Evolutionary conservation across 1,139 yeast genomes (phyloP).

Genomic region (Eremothecium cymbalariae): DNA sequence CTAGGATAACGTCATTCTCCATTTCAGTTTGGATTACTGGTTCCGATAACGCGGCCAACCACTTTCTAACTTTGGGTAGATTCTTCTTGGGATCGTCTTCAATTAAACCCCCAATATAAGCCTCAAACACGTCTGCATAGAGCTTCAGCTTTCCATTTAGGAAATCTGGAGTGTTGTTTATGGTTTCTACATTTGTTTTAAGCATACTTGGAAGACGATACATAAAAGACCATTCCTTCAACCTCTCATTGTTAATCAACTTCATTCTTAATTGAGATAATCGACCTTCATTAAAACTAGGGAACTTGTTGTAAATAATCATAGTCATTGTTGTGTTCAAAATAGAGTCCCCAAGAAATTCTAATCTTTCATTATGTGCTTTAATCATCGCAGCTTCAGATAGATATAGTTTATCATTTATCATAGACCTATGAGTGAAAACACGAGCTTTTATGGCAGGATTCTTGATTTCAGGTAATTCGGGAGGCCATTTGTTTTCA

Average conservation of each 20-base stretch:
- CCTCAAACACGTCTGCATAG: constrained; percentile 58
- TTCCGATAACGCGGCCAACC: constrained; percentile 51
- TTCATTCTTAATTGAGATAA: constrained; percentile 63
- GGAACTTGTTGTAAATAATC: constrained; percentile 57
- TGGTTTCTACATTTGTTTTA: constrained; percentile 32
- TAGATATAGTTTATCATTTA: constrained; percentile 51
- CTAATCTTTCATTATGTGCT: constrained; percentile 81
- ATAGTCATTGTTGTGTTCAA: constrained; percentile 66
- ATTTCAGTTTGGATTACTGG: constrained; percentile 41
- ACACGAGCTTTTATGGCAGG: constrained; percentile 57
- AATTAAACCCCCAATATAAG: constrained; percentile 79
- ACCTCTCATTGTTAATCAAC: constrained; percentile 65
- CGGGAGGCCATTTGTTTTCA: constrained; percentile 48
- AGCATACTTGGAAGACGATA: constrained; percentile 65
- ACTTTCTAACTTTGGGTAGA: constrained; percentile 43
- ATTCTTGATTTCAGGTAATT: constrained; percentile 59
- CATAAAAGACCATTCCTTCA: constrained; percentile 59
- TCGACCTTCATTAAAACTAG: constrained; percentile 73
- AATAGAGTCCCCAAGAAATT: constrained; percentile 88
- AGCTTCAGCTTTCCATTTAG: constrained; percentile 30
- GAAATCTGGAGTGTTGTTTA: constrained; percentile 28
- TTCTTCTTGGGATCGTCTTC: constrained; percentile 45
- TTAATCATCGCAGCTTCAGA: constrained; percentile 49
- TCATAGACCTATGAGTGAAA: constrained; percentile 72
- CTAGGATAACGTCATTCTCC: constrained; percentile 18